Percentiles rank a stretch among this genome's conserved stretches.
phyloP scores from a whole-genome alignment of 2,329 filamentous ascomycete species.

The Decorospora gaudefroyi region DNA sequence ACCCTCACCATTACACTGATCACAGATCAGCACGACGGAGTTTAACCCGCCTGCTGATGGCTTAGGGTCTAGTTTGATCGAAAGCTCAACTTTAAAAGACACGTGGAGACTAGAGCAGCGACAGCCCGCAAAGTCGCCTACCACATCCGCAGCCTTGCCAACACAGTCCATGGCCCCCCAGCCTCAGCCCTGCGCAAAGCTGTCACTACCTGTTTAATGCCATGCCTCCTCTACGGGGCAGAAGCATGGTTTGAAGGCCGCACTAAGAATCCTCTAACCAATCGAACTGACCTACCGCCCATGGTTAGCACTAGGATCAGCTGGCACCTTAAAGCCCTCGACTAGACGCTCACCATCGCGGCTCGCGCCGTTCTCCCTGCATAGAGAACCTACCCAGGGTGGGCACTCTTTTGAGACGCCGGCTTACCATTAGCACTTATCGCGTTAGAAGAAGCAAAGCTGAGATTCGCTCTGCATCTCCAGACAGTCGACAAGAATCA shows the following conservation, averaged over 20 bases:
- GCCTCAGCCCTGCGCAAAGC: slow-evolving; percentile 9
- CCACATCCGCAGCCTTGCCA: slow-evolving; percentile 5
- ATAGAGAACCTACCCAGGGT: not conserved
- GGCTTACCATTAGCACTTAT: slow-evolving; percentile 1
- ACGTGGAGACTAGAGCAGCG: not conserved
- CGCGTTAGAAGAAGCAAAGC: not conserved
- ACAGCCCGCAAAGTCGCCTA: not conserved
- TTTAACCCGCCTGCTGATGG: slow-evolving; percentile 6
- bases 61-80: slow-evolving; percentile 13
- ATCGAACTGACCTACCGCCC: too few relatives aligned
- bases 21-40: not conserved
- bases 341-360: too few relatives aligned
- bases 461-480: not conserved
- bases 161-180: slow-evolving; percentile 1
- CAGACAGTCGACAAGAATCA: not conserved
- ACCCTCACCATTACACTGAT: slow-evolving; percentile 2
- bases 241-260: slow-evolving; percentile 10
- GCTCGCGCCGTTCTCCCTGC: slow-evolving; percentile 1
- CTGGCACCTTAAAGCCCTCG: too few relatives aligned
- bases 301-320: too few relatives aligned
- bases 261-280: too few relatives aligned
- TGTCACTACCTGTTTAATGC: slow-evolving; percentile 6
- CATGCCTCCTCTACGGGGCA: slow-evolving; percentile 6
- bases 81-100: slow-evolving; percentile 7
- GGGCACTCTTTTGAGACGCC: slow-evolving; percentile 2